Percentiles rank a stretch among this genome's conserved stretches.
Evolutionary conservation across 306 rosid species (phyloP).

Genomic region (Oxytropis ochrocephala): DNA sequence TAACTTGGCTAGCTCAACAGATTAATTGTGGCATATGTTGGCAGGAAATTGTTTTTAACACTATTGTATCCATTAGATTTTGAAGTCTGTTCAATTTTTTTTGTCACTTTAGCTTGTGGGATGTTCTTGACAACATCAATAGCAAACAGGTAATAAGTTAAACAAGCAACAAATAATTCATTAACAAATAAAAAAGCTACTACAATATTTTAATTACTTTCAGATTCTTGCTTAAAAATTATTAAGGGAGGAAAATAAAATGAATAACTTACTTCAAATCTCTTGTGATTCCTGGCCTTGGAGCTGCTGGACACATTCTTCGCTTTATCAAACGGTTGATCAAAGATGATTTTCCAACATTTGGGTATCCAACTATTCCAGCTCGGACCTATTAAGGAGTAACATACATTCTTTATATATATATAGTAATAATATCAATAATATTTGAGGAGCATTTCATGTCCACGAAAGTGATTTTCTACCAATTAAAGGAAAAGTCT

Average conservation of each 20-base stretch:
- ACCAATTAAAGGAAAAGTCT: not conserved
- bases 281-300: conserved; percentile 96
- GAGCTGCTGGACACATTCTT: conserved; percentile 91
- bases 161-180: not conserved
- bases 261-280: conserved; percentile 48
- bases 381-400: conserved; percentile 69
- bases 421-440: not conserved
- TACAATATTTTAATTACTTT: not conserved
- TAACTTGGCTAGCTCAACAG: not conserved
- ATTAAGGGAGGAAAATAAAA: conserved; percentile 11
- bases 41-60: not conserved
- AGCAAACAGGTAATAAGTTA: not conserved
- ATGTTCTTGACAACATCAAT: not conserved
- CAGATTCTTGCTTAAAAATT: not conserved
- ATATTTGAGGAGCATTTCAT: not conserved
- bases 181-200: not conserved
- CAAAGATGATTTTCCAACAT: conserved; percentile 91
- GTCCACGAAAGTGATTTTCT: not conserved
- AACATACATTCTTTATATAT: not conserved
- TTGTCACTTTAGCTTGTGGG: not conserved
- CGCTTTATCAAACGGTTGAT: conserved; percentile 84
- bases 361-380: conserved; percentile 95
- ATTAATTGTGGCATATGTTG: not conserved
- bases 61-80: not conserved
- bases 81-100: not conserved